Evolutionary conservation across 805 yeast species (phyloP).

Genomic region (Metschnikowia similis): DNA sequence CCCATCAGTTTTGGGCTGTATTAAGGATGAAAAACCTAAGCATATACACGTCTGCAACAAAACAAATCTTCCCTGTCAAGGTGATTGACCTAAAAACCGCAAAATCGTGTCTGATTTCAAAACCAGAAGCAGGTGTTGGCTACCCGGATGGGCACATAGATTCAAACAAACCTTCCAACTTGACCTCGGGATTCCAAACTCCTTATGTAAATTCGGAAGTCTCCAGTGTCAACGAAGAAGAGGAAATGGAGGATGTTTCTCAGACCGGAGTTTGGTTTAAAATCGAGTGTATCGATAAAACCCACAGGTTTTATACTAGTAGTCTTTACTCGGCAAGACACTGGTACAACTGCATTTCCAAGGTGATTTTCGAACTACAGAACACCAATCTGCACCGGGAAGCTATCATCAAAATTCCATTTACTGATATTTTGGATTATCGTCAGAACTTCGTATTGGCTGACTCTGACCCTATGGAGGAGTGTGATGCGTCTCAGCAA

Average conservation of each 20-base stretch:
- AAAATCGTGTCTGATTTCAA: conserved; percentile 50
- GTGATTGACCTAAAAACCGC: conserved; percentile 71
- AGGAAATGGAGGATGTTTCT: conserved; percentile 24
- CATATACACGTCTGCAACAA: conserved; percentile 66
- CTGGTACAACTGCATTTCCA: conserved; percentile 75
- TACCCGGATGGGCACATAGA: neutral
- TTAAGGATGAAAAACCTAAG: conserved; percentile 65
- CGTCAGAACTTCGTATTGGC: conserved; percentile 53
- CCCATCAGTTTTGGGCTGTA: conserved; percentile 74
- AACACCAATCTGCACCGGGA: conserved; percentile 65
- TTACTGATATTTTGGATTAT: conserved; percentile 59
- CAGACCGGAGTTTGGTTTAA: conserved; percentile 48
- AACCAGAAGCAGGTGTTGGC: conserved; percentile 5
- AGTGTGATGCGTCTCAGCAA: conserved; percentile 2
- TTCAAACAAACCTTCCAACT: neutral
- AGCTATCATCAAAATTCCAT: conserved; percentile 74
- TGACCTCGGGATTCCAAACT: neutral
- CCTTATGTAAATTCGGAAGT: conserved; percentile 10
- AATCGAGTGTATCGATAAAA: conserved; percentile 52
- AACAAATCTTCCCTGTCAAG: conserved; percentile 76
- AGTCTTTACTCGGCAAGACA: conserved; percentile 66
- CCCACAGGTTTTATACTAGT: conserved; percentile 69
- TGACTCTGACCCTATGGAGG: conserved; percentile 6
- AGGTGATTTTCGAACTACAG: conserved; percentile 61
- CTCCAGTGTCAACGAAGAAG: conserved; percentile 13